Conservation (phyloP, 2,329 filamentous ascomycete genomes). For the Rosellinia necatrix region DNA sequence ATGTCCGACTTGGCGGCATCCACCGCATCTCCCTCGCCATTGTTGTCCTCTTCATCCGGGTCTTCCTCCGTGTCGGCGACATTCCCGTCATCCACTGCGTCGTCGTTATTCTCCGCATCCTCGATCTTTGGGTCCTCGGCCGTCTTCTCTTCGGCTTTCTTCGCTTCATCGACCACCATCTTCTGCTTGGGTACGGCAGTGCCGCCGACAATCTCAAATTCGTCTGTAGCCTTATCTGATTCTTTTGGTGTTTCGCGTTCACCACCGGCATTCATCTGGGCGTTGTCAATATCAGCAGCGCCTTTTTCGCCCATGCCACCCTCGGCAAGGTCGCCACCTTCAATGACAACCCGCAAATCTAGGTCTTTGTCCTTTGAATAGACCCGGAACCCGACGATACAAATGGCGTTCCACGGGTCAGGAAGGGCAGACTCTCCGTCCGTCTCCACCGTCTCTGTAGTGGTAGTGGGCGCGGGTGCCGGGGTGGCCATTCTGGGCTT, state of each 20-base stretch:
- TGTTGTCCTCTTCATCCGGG: conserved; percentile 33
- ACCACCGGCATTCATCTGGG: conserved; percentile 59
- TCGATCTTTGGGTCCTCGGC: conserved; percentile 13
- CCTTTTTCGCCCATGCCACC: conserved; percentile 63
- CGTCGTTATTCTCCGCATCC: conserved; percentile 16
- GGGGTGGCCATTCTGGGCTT: conserved; percentile 50
- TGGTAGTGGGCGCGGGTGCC: conserved; percentile 28
- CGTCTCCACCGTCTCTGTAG: conserved; percentile 39
- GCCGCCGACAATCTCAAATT: conserved; percentile 42
- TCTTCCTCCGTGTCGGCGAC: conserved; percentile 31
- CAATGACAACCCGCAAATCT: conserved; percentile 60
- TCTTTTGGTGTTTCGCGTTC: conserved; percentile 44
- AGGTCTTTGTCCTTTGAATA: conserved; percentile 54
- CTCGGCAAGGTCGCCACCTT: conserved; percentile 57
- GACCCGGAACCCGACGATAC: conserved; percentile 47
- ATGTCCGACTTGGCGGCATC: conserved; percentile 36
- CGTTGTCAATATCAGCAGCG: conserved; percentile 60
- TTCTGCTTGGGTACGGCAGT: conserved; percentile 39
- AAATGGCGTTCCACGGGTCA: conserved; percentile 50
- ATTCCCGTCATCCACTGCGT: conserved; percentile 24
- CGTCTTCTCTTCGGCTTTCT: conserved; percentile 23
- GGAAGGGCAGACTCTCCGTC: conserved; percentile 47
- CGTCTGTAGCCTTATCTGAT: conserved; percentile 34
- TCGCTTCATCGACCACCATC: conserved; percentile 39
- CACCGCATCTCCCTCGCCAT: conserved; percentile 30